These are phyloP conservation scores for Blepharisma undulans DNA, from an alignment of 169 alveolate species.

Conservation along the genomic window DNA sequence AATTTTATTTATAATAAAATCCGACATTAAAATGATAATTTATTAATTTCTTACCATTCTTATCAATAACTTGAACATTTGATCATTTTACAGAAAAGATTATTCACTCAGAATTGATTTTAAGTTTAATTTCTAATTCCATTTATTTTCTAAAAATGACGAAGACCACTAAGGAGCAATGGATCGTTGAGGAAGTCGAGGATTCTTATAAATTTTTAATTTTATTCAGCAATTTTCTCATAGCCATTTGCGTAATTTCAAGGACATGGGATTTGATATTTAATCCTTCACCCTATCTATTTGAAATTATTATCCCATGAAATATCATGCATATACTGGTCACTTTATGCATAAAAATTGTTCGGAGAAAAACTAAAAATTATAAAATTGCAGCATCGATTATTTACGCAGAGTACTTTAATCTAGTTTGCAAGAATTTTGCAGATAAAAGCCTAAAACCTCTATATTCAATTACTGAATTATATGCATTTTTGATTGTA, in stretches of 20 bases:
- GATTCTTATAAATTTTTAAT: not conserved
- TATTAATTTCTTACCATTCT: too few relatives aligned
- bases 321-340: not conserved
- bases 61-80: too few relatives aligned
- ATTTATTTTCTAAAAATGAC: not conserved
- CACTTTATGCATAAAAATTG: not conserved
- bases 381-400: not conserved
- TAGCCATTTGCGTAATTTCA: not conserved
- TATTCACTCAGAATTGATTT: not conserved
- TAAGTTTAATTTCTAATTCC: not conserved
- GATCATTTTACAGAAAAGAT: too few relatives aligned
- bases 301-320: not conserved
- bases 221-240: not conserved
- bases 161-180: not conserved
- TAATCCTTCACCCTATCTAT: not conserved
- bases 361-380: not conserved
- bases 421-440: not conserved
- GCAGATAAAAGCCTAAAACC: not conserved
- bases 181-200: not conserved
- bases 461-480: not conserved
- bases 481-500: not conserved
- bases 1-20: too few relatives aligned
- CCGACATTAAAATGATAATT: too few relatives aligned
- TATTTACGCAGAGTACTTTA: not conserved
- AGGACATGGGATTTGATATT: not conserved